These are phyloP conservation scores for Fusarium nygamai DNA, from an alignment of 2,329 filamentous ascomycete genomes.

Conservation along the genomic window DNA sequence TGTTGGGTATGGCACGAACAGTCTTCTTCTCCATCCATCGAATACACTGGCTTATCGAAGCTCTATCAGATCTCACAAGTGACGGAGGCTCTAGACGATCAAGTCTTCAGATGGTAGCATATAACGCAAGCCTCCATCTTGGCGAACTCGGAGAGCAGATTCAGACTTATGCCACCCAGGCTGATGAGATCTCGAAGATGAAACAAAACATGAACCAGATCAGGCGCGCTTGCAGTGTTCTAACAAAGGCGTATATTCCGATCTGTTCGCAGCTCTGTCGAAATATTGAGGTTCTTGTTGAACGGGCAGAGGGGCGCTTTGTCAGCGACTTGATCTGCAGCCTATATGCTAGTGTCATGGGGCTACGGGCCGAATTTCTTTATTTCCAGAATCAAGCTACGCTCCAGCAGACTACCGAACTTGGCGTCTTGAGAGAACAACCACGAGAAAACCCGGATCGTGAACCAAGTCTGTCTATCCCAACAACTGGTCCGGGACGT, in stretches of 20 bases:
- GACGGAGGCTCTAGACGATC: not conserved
- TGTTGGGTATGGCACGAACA: not conserved
- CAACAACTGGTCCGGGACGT: accelerated
- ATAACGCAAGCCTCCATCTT: not conserved
- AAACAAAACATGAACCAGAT: not conserved
- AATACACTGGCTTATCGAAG: not conserved
- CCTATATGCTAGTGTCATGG: not conserved
- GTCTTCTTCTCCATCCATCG: not conserved
- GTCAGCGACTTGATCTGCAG: not conserved
- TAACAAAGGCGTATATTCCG: not conserved
- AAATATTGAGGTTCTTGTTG: not conserved
- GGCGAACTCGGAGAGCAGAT: not conserved
- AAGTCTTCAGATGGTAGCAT: not conserved
- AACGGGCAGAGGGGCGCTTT: not conserved
- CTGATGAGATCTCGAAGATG: not conserved
- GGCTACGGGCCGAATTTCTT: not conserved
- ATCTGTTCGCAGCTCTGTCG: not conserved
- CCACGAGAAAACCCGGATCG: accelerated
- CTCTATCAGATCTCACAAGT: not conserved
- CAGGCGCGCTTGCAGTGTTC: not conserved
- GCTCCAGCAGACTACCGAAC: not conserved
- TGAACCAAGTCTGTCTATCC: not conserved
- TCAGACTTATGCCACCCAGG: not conserved
- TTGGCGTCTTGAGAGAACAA: accelerated
- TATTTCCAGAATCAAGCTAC: not conserved